Conservation (phyloP, 768 basidiomycete genomes). For the Mycena venus region DNA sequence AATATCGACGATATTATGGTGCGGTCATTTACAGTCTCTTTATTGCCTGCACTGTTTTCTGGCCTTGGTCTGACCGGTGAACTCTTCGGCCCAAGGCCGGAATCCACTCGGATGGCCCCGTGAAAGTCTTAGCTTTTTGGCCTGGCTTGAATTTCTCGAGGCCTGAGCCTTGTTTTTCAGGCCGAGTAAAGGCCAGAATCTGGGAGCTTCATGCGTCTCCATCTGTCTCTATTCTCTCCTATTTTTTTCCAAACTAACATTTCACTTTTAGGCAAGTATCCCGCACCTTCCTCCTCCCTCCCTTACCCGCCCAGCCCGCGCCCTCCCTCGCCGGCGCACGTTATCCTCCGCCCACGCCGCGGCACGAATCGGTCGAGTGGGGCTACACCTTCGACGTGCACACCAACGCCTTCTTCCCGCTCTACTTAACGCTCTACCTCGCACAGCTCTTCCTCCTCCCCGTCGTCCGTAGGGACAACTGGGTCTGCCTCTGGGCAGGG, state of each 20-base stretch:
- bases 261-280: conserved; percentile 31
- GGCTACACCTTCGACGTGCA: conserved; percentile 95
- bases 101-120: no score
- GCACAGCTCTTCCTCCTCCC: conserved; percentile 90
- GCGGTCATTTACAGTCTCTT: conserved; percentile 32
- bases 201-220: no score
- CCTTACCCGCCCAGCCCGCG: conserved; percentile 28
- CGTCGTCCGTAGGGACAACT: conserved; percentile 85
- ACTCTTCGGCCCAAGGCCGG: no score
- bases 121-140: no score
- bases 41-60: no score
- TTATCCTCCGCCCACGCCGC: conserved; percentile 74
- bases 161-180: no score
- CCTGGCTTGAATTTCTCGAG: no score
- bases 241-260: not conserved
- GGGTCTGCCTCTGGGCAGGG: conserved; percentile 95
- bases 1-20: conserved; percentile 86
- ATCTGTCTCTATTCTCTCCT: no score
- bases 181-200: no score
- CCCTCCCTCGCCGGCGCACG: conserved; percentile 59
- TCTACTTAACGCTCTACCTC: conserved; percentile 91
- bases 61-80: not conserved
- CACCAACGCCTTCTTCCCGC: conserved; percentile 96
- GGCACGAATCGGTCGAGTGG: conserved; percentile 34
- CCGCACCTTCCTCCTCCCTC: conserved; percentile 34